These are phyloP conservation scores for Tuber magnatum DNA, from an alignment of 495 filamentous ascomycete genomes.

Conservation along the genomic window DNA sequence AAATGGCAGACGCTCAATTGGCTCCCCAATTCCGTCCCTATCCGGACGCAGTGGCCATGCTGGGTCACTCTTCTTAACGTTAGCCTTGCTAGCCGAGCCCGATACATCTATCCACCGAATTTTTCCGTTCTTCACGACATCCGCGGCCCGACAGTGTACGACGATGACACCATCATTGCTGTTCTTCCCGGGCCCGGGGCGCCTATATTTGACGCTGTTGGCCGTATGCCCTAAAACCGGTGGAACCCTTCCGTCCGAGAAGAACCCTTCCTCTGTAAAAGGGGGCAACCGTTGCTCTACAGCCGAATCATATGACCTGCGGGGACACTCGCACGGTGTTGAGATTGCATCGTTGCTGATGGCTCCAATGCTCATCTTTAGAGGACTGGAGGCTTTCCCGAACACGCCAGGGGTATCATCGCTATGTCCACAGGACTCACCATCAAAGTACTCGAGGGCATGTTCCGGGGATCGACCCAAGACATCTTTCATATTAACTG, in stretches of 20 bases:
- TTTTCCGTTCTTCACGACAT: not conserved
- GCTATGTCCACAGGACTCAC: not conserved
- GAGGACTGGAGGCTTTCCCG: not conserved
- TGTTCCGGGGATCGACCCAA: not conserved
- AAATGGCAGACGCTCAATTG: conserved; percentile 49
- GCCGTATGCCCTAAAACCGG: not conserved
- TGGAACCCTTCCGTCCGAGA: not conserved
- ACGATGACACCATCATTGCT: not conserved
- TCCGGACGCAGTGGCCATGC: conserved; percentile 1
- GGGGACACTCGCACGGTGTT: not conserved
- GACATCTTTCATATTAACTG: not conserved
- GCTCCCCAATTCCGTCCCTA: conserved; percentile 15
- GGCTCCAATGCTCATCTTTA: not conserved
- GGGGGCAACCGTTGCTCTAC: not conserved
- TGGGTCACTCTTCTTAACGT: not conserved
- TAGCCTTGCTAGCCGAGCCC: not conserved
- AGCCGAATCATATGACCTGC: not conserved
- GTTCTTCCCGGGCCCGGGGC: not conserved
- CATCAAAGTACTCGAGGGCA: not conserved
- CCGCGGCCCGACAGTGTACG: not conserved
- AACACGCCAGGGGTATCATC: not conserved
- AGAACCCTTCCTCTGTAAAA: not conserved
- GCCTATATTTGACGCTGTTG: not conserved
- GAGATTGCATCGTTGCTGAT: not conserved
- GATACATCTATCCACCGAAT: not conserved